Evolutionary conservation across 2,329 filamentous ascomycete genomes (phyloP).

Genomic region (Penicillium sp.): DNA sequence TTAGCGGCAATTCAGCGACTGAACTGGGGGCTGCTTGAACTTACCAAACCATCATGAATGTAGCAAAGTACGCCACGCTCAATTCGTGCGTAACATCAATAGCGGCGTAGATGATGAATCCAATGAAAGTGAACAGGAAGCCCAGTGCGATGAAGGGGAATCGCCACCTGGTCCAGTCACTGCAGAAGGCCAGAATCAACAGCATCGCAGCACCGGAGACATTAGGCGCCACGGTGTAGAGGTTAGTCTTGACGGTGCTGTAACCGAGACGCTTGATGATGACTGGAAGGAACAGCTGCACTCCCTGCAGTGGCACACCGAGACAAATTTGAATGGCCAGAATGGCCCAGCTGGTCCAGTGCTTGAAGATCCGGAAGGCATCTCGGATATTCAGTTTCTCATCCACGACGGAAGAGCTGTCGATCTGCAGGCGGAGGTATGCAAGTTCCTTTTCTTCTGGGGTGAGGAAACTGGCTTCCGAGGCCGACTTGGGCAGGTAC

Average conservation of each 20-base stretch:
- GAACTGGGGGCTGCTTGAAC: neutral
- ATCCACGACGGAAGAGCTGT: constrained; percentile 39
- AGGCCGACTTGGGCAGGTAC: constrained; percentile 45
- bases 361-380: constrained; percentile 35
- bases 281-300: constrained; percentile 37
- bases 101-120: constrained; percentile 73
- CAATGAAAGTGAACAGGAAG: constrained; percentile 71
- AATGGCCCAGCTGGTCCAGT: constrained; percentile 35
- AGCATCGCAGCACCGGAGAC: constrained; percentile 71
- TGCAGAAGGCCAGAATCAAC: constrained; percentile 69
- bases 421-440: constrained; percentile 40
- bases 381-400: constrained; percentile 37
- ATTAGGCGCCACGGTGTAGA: constrained; percentile 70
- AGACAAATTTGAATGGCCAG: constrained; percentile 36
- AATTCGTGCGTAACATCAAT: constrained; percentile 62
- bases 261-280: constrained; percentile 47
- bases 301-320: constrained; percentile 34
- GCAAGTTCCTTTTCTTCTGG: constrained; percentile 43
- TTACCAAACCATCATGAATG: constrained; percentile 75
- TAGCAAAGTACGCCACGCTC: constrained; percentile 69
- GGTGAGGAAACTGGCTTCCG: constrained; percentile 46
- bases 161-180: constrained; percentile 64
- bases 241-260: constrained; percentile 65
- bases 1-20: constrained; percentile 1
- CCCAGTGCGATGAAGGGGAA: constrained; percentile 70